Conservation (phyloP, 306 rosid species). For the Malus orientalis region DNA sequence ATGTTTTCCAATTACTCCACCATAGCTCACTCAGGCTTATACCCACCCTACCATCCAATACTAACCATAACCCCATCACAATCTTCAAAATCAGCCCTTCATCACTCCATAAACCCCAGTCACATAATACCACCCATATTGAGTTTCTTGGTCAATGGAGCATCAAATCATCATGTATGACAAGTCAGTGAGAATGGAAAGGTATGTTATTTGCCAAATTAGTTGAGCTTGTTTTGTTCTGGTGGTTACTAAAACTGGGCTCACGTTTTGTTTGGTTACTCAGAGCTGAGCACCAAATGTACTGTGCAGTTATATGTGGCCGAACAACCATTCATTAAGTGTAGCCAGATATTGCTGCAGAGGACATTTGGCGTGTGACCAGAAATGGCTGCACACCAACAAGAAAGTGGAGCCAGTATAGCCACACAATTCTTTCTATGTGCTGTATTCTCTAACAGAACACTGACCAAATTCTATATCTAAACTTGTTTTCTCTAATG, state of each 20-base stretch:
- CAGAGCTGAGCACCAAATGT: not conserved
- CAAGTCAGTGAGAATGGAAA: not conserved
- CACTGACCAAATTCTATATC: not conserved
- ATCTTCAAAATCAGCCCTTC: not conserved
- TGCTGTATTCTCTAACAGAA: not conserved
- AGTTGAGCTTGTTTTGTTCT: not conserved
- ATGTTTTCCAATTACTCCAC: not conserved
- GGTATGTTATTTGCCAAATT: constrained; percentile 5
- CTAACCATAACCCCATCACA: not conserved
- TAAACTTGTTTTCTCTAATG: constrained; percentile 1
- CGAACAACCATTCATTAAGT: not conserved
- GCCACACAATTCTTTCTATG: not conserved
- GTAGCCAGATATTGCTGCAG: not conserved
- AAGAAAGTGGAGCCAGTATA: not conserved
- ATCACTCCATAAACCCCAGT: constrained; percentile 1
- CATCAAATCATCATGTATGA: constrained; percentile 7
- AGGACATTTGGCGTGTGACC: not conserved
- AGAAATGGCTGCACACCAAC: not conserved
- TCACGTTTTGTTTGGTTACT: not conserved
- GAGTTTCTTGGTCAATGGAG: constrained; percentile 11
- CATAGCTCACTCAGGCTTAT: not conserved
- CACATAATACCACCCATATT: not conserved
- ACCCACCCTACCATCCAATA: not conserved
- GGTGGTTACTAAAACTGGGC: not conserved
- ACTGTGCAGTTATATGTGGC: not conserved